Conservation (phyloP, 352 stramenopile genomes). For the Phytophthora tubulina region DNA sequence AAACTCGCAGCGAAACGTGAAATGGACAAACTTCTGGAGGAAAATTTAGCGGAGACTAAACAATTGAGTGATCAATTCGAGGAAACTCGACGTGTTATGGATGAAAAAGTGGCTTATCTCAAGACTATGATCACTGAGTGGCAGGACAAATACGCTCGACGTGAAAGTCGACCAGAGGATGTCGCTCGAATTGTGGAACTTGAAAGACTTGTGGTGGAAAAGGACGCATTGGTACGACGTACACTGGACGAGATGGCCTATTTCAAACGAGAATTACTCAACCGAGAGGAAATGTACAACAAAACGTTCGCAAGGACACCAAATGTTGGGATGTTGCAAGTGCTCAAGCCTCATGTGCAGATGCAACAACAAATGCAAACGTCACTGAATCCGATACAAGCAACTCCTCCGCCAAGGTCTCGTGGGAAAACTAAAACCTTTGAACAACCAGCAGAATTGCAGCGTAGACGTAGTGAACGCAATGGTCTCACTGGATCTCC, state of each 20-base stretch:
- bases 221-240: conserved; percentile 72
- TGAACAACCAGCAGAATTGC: conserved; percentile 40
- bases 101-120: conserved; percentile 59
- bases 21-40: conserved; percentile 73
- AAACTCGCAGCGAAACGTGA: conserved; percentile 69
- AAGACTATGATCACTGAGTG: conserved; percentile 57
- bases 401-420: conserved; percentile 33
- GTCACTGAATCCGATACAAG: conserved; percentile 22
- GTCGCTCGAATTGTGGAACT: conserved; percentile 81
- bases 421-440: conserved; percentile 56
- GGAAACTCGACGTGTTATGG: conserved; percentile 61
- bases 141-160: conserved; percentile 65
- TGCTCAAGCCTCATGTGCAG: conserved; percentile 83
- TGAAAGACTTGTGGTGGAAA: conserved; percentile 67
- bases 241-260: conserved; percentile 93
- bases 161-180: conserved; percentile 83
- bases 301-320: conserved; percentile 89
- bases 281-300: conserved; percentile 95
- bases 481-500: conserved; percentile 22
- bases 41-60: conserved; percentile 73
- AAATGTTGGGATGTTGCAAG: conserved; percentile 91
- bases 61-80: conserved; percentile 81
- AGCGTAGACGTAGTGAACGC: conserved; percentile 61
- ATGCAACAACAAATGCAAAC: conserved; percentile 48
- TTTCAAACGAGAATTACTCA: conserved; percentile 93